A percentile compares a stretch with the other conserved stretches of the same genome.
Evolutionary conservation across 345 rosid species (phyloP).

Genomic region (Ceriops zippeliana): DNA sequence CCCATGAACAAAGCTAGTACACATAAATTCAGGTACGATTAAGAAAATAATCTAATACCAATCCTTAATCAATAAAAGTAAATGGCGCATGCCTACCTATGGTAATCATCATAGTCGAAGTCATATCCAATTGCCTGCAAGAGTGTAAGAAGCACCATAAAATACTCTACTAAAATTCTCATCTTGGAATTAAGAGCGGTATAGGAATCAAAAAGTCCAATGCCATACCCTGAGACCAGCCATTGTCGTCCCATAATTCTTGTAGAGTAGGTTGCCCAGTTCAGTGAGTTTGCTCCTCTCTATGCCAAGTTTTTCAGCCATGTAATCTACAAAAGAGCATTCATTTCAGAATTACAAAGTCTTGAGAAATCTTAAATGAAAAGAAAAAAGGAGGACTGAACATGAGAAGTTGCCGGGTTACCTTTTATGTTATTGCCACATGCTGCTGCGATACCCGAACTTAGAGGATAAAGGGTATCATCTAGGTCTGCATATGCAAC

Average conservation of each 20-base stretch:
- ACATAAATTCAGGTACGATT: slow-evolving; percentile 2
- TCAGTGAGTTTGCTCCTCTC: slow-evolving; percentile 53
- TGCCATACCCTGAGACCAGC: slow-evolving; percentile 86
- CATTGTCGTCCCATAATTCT: slow-evolving; percentile 97
- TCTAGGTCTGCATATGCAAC: slow-evolving; percentile 26
- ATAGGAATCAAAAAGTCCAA: background rate
- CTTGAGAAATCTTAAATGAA: background rate
- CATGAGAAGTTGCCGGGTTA: background rate
- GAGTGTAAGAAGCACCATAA: background rate
- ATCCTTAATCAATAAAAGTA: background rate
- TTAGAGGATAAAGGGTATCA: slow-evolving; percentile 32
- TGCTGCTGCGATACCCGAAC: slow-evolving; percentile 27
- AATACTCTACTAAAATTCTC: slow-evolving; percentile 1
- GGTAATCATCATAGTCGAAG: slow-evolving; percentile 91
- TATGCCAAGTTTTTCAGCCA: slow-evolving; percentile 81
- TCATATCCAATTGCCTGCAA: slow-evolving; percentile 88
- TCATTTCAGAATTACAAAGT: slow-evolving; percentile 3
- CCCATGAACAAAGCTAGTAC: slow-evolving; percentile 76
- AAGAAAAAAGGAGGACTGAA: background rate
- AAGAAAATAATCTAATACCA: no score
- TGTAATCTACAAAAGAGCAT: slow-evolving; percentile 49
- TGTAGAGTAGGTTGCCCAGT: slow-evolving; percentile 69
- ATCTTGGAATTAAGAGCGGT: background rate
- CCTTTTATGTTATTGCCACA: slow-evolving; percentile 34
- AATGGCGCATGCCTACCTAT: slow-evolving; percentile 42